These are phyloP conservation scores for Grigorovia yakushimaensis DNA, from an alignment of 805 yeast genomes.

Conservation along the genomic window DNA sequence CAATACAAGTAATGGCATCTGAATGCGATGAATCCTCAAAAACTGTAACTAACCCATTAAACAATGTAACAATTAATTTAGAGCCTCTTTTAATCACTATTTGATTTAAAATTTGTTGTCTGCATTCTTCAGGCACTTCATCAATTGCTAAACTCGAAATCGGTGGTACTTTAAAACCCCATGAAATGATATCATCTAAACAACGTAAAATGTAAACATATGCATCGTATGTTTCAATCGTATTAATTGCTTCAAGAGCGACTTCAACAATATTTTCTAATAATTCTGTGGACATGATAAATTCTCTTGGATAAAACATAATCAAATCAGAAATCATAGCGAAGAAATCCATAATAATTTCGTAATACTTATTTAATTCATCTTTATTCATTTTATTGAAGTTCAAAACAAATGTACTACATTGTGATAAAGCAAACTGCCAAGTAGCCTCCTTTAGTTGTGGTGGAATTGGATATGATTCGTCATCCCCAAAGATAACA, in stretches of 20 bases:
- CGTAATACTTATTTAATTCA: constrained; percentile 29
- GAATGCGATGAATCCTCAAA: constrained; percentile 61
- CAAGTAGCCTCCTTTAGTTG: constrained; percentile 53
- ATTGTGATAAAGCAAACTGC: constrained; percentile 63
- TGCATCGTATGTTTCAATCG: constrained; percentile 60
- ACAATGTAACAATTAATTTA: constrained; percentile 38
- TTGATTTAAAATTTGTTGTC: constrained; percentile 35
- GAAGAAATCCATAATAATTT: constrained; percentile 78
- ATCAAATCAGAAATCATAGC: constrained; percentile 68
- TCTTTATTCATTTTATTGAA: constrained; percentile 22
- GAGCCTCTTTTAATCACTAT: constrained; percentile 49
- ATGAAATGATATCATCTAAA: constrained; percentile 69
- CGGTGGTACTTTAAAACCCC: constrained; percentile 80
- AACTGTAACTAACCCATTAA: constrained; percentile 59
- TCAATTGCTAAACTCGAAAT: constrained; percentile 50
- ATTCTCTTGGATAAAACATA: constrained; percentile 49
- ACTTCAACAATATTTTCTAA: constrained; percentile 48
- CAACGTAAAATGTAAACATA: constrained; percentile 61
- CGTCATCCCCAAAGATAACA: constrained; percentile 59
- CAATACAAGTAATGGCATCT: constrained; percentile 67
- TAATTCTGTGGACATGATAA: constrained; percentile 31
- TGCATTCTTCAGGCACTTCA: constrained; percentile 46
- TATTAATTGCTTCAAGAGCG: constrained; percentile 40
- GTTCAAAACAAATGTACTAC: constrained; percentile 43
- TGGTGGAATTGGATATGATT: constrained; percentile 23